Evolutionary conservation across 495 filamentous ascomycete species (phyloP), one percentile per base, ranked within the genome.

Genomic region (Xylaria palmicola): DNA sequence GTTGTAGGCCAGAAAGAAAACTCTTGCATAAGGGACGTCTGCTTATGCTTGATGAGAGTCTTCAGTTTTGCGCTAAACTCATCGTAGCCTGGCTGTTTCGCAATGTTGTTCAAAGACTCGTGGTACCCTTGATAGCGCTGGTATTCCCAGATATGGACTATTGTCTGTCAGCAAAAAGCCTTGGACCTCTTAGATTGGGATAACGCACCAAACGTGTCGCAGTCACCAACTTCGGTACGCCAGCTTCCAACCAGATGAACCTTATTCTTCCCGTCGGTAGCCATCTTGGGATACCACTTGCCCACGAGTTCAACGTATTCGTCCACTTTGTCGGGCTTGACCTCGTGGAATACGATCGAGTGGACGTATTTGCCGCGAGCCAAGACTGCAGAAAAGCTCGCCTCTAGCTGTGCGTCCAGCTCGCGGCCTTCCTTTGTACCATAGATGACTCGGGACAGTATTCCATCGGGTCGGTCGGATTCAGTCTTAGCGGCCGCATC

Each of bases 1-100:
- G 91, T 92, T 1, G 94, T 98, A 0, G 94, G 94, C 94, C 94
- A 98, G 84, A 98, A 98, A 51, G 90, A 95, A 78, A 98, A 98
- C 73, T 98, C 94, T 73, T 98, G 94, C 94, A 98, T 98, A 29
- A 98, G 82, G 0, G 94, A 97, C 10, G 85, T 88, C 65, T 88
- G 85, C 76, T 96, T 97, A 63, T 85, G 82, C 59, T 80, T 87
- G 67, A 98, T 92, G 56, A 97, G 78, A 19, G 75, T 79, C 68
- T 91, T 90, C 40, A 98, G 86, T 72, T 91, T 88, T 45, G 74
- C 74, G 74, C 96, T 90, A 69, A 96, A 97, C 10, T 85, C 86
- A 54, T 83, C 77, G 79, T 89, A 97, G 4, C 91, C 88, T 44
- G 90, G 89, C 64, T 94, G 89, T 44, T 81, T 74, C 50, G 88